Percentiles rank a stretch among this genome's conserved stretches.
These are phyloP conservation scores for Lentinus tigrinus DNA, from an alignment of 768 basidiomycete species.

Conservation along the genomic window DNA sequence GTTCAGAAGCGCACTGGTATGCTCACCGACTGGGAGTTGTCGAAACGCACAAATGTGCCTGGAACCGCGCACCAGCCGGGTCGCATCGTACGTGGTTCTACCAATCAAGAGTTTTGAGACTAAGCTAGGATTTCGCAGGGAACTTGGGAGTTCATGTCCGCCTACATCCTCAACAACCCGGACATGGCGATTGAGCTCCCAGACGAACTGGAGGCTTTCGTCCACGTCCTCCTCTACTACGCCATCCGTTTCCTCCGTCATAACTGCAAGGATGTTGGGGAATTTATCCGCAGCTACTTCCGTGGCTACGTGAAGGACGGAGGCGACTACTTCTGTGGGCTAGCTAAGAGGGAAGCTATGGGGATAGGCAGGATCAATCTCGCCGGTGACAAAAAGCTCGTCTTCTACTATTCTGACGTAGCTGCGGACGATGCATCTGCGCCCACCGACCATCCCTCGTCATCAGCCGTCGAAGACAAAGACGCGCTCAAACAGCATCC, in stretches of 20 bases:
- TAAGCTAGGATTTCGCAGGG: background rate
- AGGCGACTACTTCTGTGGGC: background rate
- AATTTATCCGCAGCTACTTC: slow-evolving; percentile 3
- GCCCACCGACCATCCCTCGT: background rate
- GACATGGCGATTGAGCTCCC: background rate
- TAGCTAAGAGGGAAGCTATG: background rate
- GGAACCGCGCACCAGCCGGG: background rate
- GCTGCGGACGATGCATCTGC: background rate
- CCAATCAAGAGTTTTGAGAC: background rate
- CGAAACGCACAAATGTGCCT: background rate
- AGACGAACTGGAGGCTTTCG: slow-evolving; percentile 10
- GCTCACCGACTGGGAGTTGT: slow-evolving; percentile 10
- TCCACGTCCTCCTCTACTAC: slow-evolving; percentile 5
- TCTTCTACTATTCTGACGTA: background rate
- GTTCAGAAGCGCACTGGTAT: background rate
- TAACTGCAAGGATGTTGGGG: background rate
- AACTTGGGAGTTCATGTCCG: slow-evolving; percentile 11
- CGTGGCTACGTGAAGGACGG: background rate
- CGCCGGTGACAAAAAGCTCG: background rate
- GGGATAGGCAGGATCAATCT: background rate
- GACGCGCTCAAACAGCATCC: background rate
- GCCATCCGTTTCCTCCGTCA: slow-evolving; percentile 1
- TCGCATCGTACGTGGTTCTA: background rate
- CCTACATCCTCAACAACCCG: background rate
- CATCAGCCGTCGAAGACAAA: background rate